phyloP scores from a whole-genome alignment of 352 stramenopile genomes.

The Pythium apleroticum region DNA sequence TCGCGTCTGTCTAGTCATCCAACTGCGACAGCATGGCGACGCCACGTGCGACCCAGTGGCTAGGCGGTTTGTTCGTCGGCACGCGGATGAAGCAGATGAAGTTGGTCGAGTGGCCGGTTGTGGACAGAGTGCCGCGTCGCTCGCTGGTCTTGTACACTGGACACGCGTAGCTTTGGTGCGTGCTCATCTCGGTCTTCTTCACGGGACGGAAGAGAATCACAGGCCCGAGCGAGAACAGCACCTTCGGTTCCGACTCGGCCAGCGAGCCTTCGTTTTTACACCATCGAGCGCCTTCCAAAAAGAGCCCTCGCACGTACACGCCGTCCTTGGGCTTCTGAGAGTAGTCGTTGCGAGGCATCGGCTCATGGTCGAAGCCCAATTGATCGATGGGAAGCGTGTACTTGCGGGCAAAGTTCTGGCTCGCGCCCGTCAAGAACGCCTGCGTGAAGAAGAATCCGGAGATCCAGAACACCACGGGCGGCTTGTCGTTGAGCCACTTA shows the following conservation, averaged over 20 bases:
- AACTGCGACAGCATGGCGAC: conserved; percentile 93
- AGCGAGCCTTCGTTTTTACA: conserved; percentile 68
- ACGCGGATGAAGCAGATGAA: conserved; percentile 94
- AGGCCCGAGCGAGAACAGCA: conserved; percentile 83
- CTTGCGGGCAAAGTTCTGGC: conserved; percentile 93
- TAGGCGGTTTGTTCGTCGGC: conserved; percentile 69
- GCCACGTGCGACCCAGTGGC: conserved; percentile 92
- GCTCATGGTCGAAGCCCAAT: conserved; percentile 77
- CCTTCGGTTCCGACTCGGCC: conserved; percentile 84
- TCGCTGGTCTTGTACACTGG: conserved; percentile 96
- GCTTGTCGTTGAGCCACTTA: conserved; percentile 88
- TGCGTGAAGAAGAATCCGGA: conserved; percentile 96
- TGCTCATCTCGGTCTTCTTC: conserved; percentile 77
- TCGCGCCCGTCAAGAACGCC: conserved; percentile 93
- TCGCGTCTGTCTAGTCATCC: conserved; percentile 80
- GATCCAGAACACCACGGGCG: conserved; percentile 92
- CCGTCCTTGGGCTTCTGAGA: conserved; percentile 76
- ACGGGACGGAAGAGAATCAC: conserved; percentile 84
- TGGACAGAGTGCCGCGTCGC: conserved; percentile 88
- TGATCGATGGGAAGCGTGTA: conserved; percentile 92
- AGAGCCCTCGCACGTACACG: conserved; percentile 87
- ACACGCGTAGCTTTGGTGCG: conserved; percentile 80
- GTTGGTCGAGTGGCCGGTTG: conserved; percentile 94
- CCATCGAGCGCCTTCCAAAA: conserved; percentile 90
- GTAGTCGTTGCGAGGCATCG: conserved; percentile 78